A percentile compares a stretch with the other conserved stretches of the same genome.
These are phyloP conservation scores for Phytomonas sp. DNA, from an alignment of 208 protist species.

Conservation along the genomic window DNA sequence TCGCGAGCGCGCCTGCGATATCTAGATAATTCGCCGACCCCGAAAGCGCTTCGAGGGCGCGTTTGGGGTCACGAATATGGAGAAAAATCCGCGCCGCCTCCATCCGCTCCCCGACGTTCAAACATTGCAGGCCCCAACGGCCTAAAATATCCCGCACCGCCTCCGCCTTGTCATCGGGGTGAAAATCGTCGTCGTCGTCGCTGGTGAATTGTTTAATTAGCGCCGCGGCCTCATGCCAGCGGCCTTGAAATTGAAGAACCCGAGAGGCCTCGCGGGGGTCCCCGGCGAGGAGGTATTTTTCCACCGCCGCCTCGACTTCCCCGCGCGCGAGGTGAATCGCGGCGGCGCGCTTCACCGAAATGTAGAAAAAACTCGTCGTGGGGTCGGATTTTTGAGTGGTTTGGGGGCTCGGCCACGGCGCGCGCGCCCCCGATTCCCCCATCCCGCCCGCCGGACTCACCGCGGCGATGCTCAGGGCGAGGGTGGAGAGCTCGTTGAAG, in stretches of 20 bases:
- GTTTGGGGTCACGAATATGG: constrained; percentile 14
- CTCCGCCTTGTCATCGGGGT: not conserved
- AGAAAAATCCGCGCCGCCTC: constrained; percentile 40
- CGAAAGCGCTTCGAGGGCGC: constrained; percentile 38
- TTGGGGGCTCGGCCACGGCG: not conserved
- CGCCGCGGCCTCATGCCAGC: constrained; percentile 51
- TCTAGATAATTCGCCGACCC: constrained; percentile 51
- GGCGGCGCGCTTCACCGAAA: constrained; percentile 44
- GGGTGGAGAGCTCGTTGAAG: constrained; percentile 55
- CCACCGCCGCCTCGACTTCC: constrained; percentile 58
- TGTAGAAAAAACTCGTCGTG: constrained; percentile 28
- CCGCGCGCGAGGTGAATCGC: constrained; percentile 60
- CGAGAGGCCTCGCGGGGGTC: constrained; percentile 53
- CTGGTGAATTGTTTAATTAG: constrained; percentile 22
- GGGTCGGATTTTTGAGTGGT: constrained; percentile 3
- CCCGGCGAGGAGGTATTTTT: constrained; percentile 60
- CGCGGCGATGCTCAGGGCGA: constrained; percentile 56
- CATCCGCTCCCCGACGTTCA: constrained; percentile 37
- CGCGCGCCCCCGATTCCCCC: constrained; percentile 4
- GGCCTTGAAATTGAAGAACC: constrained; percentile 52
- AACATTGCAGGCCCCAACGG: constrained; percentile 55
- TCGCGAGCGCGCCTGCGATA: constrained; percentile 54
- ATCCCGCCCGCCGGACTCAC: constrained; percentile 10
- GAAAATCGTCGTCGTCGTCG: not conserved
- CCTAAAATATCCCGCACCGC: constrained; percentile 19